Base-by-base conservation (phyloP, 2,329 filamentous ascomycete genomes). In the Lecanicillium sp. region DNA sequence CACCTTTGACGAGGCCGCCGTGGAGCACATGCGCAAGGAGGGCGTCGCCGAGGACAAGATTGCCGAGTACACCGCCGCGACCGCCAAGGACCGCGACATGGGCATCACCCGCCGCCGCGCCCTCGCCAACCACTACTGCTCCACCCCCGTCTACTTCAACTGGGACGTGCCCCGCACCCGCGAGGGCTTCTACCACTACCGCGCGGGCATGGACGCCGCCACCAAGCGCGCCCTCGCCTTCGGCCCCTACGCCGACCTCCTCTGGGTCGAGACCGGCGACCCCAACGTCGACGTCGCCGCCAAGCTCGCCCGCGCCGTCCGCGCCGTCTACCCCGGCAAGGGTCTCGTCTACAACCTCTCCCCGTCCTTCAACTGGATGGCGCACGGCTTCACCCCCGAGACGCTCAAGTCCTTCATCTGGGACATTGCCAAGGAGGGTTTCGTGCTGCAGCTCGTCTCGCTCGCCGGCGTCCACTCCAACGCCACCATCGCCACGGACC, bases 341-440 rank as follows among this genome's bases (percentile, higher is more conserved):
- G 86, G 87, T 29, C 78, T 98, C 20, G 91, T 97, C 0, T 98
- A 98, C 72, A 98, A 98, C 70, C 78, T 98, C 2, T 90, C 85
- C 4, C 93, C 93, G 1, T 95, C 88, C 8, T 98, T 98, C 78
- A 97, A 98, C 75, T 98, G 93, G 93, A 93, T 94, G 81, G 83
- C 83, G 10, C 90, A 97, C 63, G 93, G 91, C 24, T 98, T 97
- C 69, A 84, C 79, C 3, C 82, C 90, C 54, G 83, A 81, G 52
- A 84, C 85, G 5, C 77, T 98, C 48, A 89, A 86, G 70, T 89
- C 81, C 5, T 98, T 98, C 66, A 87, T 98, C 58, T 97, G 91
- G 91, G 91, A 97, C 65, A 81, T 98, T 55, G 93, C 90, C 8
- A 82, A 84, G 63, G 86, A 96, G 59, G 91, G 91, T 51, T 91